Conservation (phyloP, 441 rosid species). For the Corymbia citriodora region DNA sequence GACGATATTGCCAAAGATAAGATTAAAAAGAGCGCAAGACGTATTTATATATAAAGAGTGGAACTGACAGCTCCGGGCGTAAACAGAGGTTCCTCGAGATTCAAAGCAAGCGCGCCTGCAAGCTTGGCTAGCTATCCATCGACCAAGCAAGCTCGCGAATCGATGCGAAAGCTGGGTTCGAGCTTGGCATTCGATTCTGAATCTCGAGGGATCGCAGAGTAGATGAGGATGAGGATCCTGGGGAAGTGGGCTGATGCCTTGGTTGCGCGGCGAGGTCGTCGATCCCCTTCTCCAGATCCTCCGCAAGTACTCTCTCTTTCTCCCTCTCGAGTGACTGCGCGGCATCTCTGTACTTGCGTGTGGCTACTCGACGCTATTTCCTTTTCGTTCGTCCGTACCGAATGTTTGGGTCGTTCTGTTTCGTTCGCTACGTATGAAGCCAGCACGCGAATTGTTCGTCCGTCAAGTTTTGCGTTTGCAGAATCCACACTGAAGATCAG, state of each 20-base stretch:
- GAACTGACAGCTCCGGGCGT: background rate
- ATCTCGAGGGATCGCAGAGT: background rate
- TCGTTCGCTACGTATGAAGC: background rate
- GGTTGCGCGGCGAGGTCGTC: too few species aligned
- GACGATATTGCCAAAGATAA: too few species aligned
- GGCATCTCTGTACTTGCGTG: too few species aligned
- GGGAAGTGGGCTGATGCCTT: constrained; percentile 9
- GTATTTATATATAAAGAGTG: background rate
- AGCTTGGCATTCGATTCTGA: background rate
- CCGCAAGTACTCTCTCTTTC: too few species aligned
- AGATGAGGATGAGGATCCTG: constrained; percentile 21
- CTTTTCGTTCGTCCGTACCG: background rate
- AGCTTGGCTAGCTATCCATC: background rate
- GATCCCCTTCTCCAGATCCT: too few species aligned
- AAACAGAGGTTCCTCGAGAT: background rate
- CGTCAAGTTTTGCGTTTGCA: constrained; percentile 48
- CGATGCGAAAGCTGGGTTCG: background rate
- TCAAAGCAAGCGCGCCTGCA: background rate
- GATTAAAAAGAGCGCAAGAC: background rate
- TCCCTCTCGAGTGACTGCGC: too few species aligned
- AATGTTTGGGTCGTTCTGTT: background rate
- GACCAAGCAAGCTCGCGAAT: background rate
- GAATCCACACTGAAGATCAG: constrained; percentile 30
- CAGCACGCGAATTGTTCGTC: background rate
- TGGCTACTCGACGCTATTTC: too few species aligned